A percentile compares a stretch with the other conserved stretches of the same genome.
Evolutionary conservation across 2,329 filamentous ascomycete species (phyloP).

Genomic region (Pseudogymnoascus sp.): DNA sequence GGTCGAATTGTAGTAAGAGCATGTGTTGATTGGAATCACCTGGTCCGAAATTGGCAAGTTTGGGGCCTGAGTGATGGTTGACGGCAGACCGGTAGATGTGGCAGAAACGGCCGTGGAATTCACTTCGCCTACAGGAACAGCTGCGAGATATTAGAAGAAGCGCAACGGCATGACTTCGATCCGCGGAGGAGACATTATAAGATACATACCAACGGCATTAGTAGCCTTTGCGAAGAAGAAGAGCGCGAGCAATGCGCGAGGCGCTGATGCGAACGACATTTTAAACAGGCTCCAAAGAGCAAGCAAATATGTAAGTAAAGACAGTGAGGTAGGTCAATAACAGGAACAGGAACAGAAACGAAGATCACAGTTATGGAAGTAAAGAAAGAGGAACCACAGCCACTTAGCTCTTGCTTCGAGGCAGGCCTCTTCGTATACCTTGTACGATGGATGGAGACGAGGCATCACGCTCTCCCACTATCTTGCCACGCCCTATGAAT

Average conservation of each 20-base stretch:
- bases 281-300: neutral
- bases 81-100: neutral
- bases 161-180: neutral
- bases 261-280: neutral
- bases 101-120: neutral
- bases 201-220: neutral
- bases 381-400: neutral
- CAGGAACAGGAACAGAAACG: neutral
- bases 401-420: neutral
- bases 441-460: neutral
- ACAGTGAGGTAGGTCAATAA: neutral
- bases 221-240: neutral
- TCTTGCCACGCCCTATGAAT: neutral
- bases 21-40: neutral
- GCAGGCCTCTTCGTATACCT: neutral
- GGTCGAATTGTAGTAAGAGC: neutral
- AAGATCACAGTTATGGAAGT: neutral
- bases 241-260: neutral
- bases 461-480: neutral
- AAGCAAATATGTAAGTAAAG: neutral
- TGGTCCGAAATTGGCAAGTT: neutral
- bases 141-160: neutral
- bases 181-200: neutral
- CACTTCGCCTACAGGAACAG: neutral
- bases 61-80: neutral